phyloP scores from a whole-genome alignment of 805 yeast genomes.

The Yamadazyma nakazawae region DNA sequence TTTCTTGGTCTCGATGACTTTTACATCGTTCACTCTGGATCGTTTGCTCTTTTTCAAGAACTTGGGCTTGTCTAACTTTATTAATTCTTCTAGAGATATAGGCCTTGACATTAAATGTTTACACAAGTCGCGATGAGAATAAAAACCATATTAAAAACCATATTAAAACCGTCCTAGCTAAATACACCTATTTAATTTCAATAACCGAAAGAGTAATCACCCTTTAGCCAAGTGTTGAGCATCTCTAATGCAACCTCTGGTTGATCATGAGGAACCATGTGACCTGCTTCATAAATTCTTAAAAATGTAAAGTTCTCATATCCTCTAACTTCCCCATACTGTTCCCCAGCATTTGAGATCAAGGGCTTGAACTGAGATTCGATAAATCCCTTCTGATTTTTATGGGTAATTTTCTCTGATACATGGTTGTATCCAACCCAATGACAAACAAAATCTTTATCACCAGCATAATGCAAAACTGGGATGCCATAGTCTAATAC shows the following conservation, averaged over 20 bases:
- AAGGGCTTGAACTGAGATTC: slow-evolving; percentile 32
- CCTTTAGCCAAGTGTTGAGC: slow-evolving; percentile 36
- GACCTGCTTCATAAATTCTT: slow-evolving; percentile 36
- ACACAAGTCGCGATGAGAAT: slow-evolving; percentile 2
- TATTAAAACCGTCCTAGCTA: not conserved
- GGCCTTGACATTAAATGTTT: slow-evolving; percentile 9
- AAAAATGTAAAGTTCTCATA: slow-evolving; percentile 31
- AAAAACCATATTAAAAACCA: not conserved
- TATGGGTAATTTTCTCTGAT: slow-evolving; percentile 23
- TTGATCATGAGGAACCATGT: slow-evolving; percentile 40
- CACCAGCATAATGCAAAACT: slow-evolving; percentile 85
- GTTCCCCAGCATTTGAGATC: slow-evolving; percentile 25
- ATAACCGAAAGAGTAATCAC: slow-evolving; percentile 11
- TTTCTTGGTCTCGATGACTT: not conserved
- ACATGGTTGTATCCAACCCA: slow-evolving; percentile 82
- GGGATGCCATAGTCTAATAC: slow-evolving; percentile 56
- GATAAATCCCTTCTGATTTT: slow-evolving; percentile 16
- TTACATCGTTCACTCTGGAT: not conserved
- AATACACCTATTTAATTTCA: too few relatives aligned
- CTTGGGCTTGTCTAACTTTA: slow-evolving; percentile 9
- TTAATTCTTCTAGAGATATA: slow-evolving; percentile 9
- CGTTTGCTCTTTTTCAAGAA: slow-evolving; percentile 10
- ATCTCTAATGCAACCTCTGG: slow-evolving; percentile 32
- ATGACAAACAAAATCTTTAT: slow-evolving; percentile 86
- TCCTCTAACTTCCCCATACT: slow-evolving; percentile 33